These are phyloP conservation scores for Candida odintsovae DNA, from an alignment of 805 yeast genomes.

Conservation along the genomic window DNA sequence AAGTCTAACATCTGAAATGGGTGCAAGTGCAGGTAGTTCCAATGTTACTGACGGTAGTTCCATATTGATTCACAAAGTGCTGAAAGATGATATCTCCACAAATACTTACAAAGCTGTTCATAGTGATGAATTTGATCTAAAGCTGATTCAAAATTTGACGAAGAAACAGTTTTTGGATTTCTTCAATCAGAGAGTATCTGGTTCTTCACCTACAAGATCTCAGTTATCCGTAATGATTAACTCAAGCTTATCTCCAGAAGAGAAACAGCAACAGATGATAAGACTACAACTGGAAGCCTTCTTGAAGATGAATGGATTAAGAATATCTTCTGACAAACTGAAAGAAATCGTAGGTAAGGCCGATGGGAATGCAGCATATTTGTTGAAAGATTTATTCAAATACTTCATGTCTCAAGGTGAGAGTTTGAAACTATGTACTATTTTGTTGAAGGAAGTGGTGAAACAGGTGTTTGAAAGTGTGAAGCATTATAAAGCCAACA, in stretches of 20 bases:
- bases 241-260: constrained; percentile 32
- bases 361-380: constrained; percentile 29
- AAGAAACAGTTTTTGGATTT: constrained; percentile 31
- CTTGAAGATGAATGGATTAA: constrained; percentile 41
- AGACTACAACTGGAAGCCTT: constrained; percentile 38
- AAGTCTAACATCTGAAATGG: constrained; percentile 29
- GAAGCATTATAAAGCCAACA: constrained; percentile 2
- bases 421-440: constrained; percentile 29
- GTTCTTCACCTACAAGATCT: constrained; percentile 30
- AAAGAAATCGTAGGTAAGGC: constrained; percentile 32
- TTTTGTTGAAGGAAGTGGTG: constrained; percentile 30
- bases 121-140: constrained; percentile 1
- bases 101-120: constrained; percentile 25
- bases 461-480: constrained; percentile 18
- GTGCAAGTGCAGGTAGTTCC: constrained; percentile 31
- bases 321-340: constrained; percentile 36
- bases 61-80: constrained; percentile 39
- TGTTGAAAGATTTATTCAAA: constrained; percentile 37
- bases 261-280: constrained; percentile 29
- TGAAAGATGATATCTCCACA: constrained; percentile 15
- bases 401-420: constrained; percentile 39
- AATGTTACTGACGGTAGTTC: constrained; percentile 19
- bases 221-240: constrained; percentile 35
- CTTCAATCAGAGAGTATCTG: constrained; percentile 30
- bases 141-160: constrained; percentile 29